Percentiles rank a stretch among this genome's conserved stretches.
These are phyloP conservation scores for Ceriops tagal DNA, from an alignment of 345 rosid species.

Conservation along the genomic window DNA sequence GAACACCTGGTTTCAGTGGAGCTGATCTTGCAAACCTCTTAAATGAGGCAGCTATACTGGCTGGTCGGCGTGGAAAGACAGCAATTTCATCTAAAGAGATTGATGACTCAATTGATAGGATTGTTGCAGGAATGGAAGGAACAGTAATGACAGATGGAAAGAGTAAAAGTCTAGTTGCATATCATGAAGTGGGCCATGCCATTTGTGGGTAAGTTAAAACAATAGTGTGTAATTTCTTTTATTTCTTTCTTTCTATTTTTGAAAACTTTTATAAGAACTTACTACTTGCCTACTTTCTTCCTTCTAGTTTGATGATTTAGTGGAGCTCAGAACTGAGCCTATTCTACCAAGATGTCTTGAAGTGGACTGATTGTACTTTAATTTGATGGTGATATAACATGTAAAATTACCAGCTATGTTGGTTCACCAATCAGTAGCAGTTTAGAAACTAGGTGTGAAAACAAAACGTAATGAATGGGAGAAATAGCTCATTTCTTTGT, in stretches of 20 bases:
- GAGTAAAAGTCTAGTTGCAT: slow-evolving; percentile 94
- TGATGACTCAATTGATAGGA: slow-evolving; percentile 95
- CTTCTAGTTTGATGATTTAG: neutral
- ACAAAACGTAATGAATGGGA: no score
- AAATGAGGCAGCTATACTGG: slow-evolving; percentile 94
- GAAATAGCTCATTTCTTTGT: no score
- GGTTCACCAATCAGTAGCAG: no score
- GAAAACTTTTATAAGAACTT: neutral
- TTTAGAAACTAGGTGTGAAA: no score
- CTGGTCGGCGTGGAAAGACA: slow-evolving; percentile 82
- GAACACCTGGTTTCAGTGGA: slow-evolving; percentile 98
- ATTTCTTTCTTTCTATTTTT: neutral
- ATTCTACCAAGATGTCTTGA: no score
- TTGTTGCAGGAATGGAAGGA: slow-evolving; percentile 99
- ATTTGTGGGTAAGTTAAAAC: slow-evolving; percentile 72
- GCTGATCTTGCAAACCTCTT: slow-evolving; percentile 97
- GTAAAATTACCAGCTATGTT: no score
- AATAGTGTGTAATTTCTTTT: neutral
- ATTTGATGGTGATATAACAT: no score
- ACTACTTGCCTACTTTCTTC: neutral
- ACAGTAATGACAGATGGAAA: slow-evolving; percentile 98
- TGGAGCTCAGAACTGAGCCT: no score
- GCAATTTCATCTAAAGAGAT: slow-evolving; percentile 87
- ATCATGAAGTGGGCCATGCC: slow-evolving; percentile 98
- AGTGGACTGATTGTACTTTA: no score